Evolutionary conservation across 163 green algal genomes (phyloP).

Genomic region (Scenedesmus sp.): DNA sequence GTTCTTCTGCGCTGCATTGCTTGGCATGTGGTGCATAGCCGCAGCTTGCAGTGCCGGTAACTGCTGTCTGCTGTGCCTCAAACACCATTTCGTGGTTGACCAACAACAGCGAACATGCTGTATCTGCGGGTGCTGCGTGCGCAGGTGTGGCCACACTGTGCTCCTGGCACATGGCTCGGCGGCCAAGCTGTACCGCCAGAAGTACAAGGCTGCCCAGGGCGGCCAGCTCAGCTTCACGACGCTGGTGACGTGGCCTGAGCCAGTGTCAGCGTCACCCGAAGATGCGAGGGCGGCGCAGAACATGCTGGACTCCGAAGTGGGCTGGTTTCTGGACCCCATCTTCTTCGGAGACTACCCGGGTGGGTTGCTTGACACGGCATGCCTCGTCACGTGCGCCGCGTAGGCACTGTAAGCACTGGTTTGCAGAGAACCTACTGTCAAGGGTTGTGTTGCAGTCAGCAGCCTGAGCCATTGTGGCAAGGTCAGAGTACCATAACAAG

Average conservation of each 20-base stretch:
- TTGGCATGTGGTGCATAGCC: neutral
- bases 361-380: no score
- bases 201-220: conserved; percentile 30
- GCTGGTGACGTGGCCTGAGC: conserved; percentile 63
- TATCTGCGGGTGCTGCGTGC: neutral
- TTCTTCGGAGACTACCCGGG: conserved; percentile 58
- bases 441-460: no score
- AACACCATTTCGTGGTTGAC: no score
- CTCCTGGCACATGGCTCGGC: conserved; percentile 72
- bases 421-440: no score
- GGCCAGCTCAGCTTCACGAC: conserved; percentile 54
- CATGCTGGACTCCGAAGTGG: conserved; percentile 43
- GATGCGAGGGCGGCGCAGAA: conserved; percentile 39
- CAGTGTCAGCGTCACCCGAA: neutral
- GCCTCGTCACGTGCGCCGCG: no score
- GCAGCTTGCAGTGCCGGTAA: no score
- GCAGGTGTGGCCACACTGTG: conserved; percentile 63
- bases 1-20: no score
- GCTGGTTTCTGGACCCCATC: conserved; percentile 54
- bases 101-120: no score
- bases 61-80: no score
- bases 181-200: conserved; percentile 55
- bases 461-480: no score
- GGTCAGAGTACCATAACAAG: no score
- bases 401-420: no score